Conservation (phyloP, 306 rosid genomes). For the Pterocarpus macrocarpus region DNA sequence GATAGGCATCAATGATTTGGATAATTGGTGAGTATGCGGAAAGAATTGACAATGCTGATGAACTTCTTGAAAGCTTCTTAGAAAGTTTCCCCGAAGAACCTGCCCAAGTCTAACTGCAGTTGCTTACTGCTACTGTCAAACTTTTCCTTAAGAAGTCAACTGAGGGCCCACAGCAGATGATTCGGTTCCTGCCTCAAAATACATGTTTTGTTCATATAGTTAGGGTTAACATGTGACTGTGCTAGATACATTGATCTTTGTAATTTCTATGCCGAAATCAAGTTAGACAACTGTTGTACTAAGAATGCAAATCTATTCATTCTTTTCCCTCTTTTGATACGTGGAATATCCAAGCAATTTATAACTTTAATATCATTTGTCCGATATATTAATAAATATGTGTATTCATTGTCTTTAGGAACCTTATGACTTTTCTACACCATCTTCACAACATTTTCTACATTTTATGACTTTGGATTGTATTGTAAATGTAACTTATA, state of each 20-base stretch:
- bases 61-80: conserved; percentile 97
- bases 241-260: conserved; percentile 3
- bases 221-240: neutral
- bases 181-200: conserved; percentile 71
- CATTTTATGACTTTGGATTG: neutral
- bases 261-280: conserved; percentile 1
- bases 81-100: conserved; percentile 95
- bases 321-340: conserved; percentile 9
- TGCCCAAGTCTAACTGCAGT: conserved; percentile 94
- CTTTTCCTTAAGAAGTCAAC: conserved; percentile 99
- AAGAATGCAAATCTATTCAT: neutral
- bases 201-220: conserved; percentile 37
- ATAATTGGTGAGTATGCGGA: conserved; percentile 99
- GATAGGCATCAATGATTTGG: conserved; percentile 99
- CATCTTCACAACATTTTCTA: neutral
- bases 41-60: conserved; percentile 99
- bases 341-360: conserved; percentile 1
- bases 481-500: conserved; percentile 7
- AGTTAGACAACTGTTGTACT: conserved; percentile 30
- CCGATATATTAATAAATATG: neutral
- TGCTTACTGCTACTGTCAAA: conserved; percentile 97
- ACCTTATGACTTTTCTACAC: too few species aligned
- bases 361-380: neutral
- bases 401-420: neutral
- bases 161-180: conserved; percentile 99